Conservation (phyloP, 305 asterid genomes). For the Plantago lanceolata region DNA sequence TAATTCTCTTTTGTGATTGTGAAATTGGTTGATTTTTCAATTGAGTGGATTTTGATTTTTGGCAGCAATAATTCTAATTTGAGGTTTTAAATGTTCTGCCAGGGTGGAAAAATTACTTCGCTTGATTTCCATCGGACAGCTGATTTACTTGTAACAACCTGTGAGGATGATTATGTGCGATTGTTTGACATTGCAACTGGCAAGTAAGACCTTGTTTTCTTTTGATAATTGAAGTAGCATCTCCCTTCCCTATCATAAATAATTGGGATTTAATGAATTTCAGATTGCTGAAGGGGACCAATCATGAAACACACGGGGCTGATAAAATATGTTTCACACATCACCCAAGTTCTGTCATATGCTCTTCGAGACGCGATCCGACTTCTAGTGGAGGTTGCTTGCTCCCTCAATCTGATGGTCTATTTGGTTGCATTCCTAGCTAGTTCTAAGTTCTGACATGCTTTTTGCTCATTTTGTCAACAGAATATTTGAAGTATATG, state of each 20-base stretch:
- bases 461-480: constrained; percentile 22
- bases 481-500: constrained; percentile 77
- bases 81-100: constrained; percentile 18
- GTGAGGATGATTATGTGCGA: constrained; percentile 88
- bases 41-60: no score
- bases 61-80: not conserved
- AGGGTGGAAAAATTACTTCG: constrained; percentile 85
- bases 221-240: not conserved
- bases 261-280: constrained; percentile 17
- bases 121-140: constrained; percentile 84
- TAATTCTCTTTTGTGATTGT: no score
- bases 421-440: constrained; percentile 14
- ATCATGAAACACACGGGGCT: constrained; percentile 90
- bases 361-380: constrained; percentile 70
- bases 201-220: constrained; percentile 45
- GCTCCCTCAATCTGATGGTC: constrained; percentile 17
- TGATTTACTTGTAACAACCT: constrained; percentile 74
- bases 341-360: constrained; percentile 80
- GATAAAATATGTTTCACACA: constrained; percentile 86
- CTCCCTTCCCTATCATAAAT: not conserved
- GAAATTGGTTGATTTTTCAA: no score
- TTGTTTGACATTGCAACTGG: constrained; percentile 71
- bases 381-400: constrained; percentile 60
- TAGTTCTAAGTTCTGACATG: constrained; percentile 28
- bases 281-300: constrained; percentile 81